Base-by-base conservation (phyloP, 1,284 basidiomycete species). In the Ustilago sp. region DNA sequence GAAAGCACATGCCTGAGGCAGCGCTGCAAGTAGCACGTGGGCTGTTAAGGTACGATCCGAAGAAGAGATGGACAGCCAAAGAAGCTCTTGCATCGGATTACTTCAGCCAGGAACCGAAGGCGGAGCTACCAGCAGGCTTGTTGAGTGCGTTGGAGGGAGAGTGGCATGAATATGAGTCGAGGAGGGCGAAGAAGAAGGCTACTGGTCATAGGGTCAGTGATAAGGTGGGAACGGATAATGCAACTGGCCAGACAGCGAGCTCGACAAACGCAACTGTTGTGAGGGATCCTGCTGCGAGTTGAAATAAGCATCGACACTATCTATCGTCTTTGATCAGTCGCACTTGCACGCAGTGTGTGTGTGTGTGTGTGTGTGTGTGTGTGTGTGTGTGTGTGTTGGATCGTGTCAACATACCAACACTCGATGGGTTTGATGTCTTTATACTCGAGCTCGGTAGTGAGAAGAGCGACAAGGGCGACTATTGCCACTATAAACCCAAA, bases 131-230 rank as follows among this genome's bases (percentile, higher is more conserved):
- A 53, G 47, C 55, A n/a, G 70, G 74, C 4, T 17, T 77, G 13
- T 62, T 80, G 57, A 59, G 87, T 93, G 70, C 89, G 90, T 12
- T 90, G 89, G n/a, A 87, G 93, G 94, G 95, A 47, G 95, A 97
- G 85, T 97, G 94, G 94, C 94, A 97, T 86, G 94, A 97, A 86
- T 89, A 93, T 69, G 94, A 96, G 51, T 77, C 80, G 28, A 67
- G 79, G 23, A 67, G 77, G 31, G 83, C 77, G 8, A 77, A 74
- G 56, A 75, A 62, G 50, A 76, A 76, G 60, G 70, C 77, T 19
- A 48, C 57, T 4, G 48, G 11, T 1, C 28, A 28, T 31, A 31
- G 48, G 12, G 28, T 28, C 31, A 50, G 43, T 45, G 43, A 45
- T 11, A 45, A 11, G n/a, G 43, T 1, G 6, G 39, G 39, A 41